Percentiles rank a stretch among this genome's conserved stretches.
phyloP scores from a whole-genome alignment of 306 rosid species.

The Cicer pinnatifidum region DNA sequence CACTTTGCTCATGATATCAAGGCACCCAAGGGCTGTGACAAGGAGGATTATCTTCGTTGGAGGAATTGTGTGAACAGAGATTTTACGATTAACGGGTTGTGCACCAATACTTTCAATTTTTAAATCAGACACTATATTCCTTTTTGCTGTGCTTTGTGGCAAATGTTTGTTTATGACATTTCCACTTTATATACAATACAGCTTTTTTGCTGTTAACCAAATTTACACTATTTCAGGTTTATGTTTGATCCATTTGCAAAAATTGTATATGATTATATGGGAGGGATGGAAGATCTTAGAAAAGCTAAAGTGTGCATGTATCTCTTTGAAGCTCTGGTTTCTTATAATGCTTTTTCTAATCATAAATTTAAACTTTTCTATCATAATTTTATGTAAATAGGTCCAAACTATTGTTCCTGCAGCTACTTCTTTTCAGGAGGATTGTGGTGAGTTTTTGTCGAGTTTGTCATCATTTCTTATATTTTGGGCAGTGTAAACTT shows the following conservation, averaged over 20 bases:
- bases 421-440: slow-evolving; percentile 75
- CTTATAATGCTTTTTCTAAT: slow-evolving; percentile 40
- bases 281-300: slow-evolving; percentile 79
- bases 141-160: slow-evolving; percentile 15
- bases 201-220: slow-evolving; percentile 32
- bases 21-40: slow-evolving; percentile 58
- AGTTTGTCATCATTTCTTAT: slow-evolving; percentile 21
- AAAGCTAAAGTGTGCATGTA: slow-evolving; percentile 69
- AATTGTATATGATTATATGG: slow-evolving; percentile 78
- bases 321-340: slow-evolving; percentile 51
- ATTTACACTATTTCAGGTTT: slow-evolving; percentile 61
- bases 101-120: slow-evolving; percentile 48
- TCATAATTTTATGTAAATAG: slow-evolving; percentile 58
- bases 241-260: slow-evolving; percentile 78
- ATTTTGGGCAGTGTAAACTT: neutral
- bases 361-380: slow-evolving; percentile 43
- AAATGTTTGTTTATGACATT: slow-evolving; percentile 29
- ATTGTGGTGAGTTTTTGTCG: slow-evolving; percentile 68
- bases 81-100: slow-evolving; percentile 91
- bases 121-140: neutral
- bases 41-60: slow-evolving; percentile 80
- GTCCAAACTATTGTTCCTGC: slow-evolving; percentile 81
- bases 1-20: slow-evolving; percentile 41
- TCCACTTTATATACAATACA: slow-evolving; percentile 32
- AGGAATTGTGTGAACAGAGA: slow-evolving; percentile 80